Evolutionary conservation across 495 filamentous ascomycete species (phyloP), one percentile per base, ranked within the genome.

Genomic region (Cairneyella variabilis): DNA sequence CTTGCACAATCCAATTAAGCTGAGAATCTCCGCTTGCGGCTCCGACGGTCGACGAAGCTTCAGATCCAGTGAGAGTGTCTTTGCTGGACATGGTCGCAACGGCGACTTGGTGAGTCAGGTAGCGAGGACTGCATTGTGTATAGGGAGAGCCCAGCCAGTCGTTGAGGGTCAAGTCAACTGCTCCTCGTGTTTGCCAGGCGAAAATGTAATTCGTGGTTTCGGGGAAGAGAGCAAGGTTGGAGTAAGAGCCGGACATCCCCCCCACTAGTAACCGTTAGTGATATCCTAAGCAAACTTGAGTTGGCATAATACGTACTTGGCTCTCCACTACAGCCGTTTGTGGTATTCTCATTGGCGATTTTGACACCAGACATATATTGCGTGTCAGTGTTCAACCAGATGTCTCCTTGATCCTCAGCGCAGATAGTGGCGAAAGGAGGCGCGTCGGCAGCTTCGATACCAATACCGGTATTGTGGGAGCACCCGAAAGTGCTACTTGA

Each of bases 381-480:
- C 1, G 66, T 72, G 42, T 75, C 64, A 26, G 75, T 80, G 62
- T 81, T 80, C n/a, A 81, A 64, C 78, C 77, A 80, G 64, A 80
- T 78, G 20, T 68, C 70, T 10, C 77, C 78, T 51, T 79, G 76
- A 62, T 78, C 78, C 51, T 78, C 78, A 7, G 77, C 72, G 42
- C 75, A 79, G 50, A 80, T 70, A 58, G 73, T 75, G 30, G 74
- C 75, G 50, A 72, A 77, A 0, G 76, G 77, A 16, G 74, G 59
- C 1, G 65, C 67, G 38, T 75, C 72, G 9, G 77, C 75, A 26
- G 70, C 73, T 53, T 79, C 77, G 47, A 80, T 72, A 1, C 76
- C 76, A 46, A 82, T 82, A 36, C 78, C 77, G 1, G 77, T 80
- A 59, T 82, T 82, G 65, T 82, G 76, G 50, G 71, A 76, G 62